Percentiles rank a stretch among this genome's conserved stretches.
phyloP scores from a whole-genome alignment of 1,284 basidiomycete genomes.

The Lentinula novae-zelandiae region DNA sequence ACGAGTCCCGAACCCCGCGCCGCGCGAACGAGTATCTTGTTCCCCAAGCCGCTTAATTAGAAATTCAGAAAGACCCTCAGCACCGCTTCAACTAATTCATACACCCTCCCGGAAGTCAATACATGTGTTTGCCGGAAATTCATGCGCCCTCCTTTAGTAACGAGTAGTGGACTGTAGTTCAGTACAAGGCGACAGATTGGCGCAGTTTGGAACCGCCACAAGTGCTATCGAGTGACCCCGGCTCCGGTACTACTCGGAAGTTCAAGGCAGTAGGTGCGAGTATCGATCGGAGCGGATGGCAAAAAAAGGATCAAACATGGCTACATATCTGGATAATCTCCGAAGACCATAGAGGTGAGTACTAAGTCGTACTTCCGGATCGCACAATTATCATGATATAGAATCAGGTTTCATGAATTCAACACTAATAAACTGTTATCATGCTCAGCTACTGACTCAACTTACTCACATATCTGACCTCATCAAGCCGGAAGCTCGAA shows the following conservation, averaged over 20 bases:
- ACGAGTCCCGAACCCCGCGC: no score
- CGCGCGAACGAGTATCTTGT: no score
- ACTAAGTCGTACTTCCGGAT: no score
- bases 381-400: no score
- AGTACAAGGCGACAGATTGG: neutral
- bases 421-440: no score
- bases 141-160: neutral
- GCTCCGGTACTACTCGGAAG: neutral
- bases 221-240: neutral
- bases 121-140: neutral
- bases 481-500: no score
- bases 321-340: neutral
- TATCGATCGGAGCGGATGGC: slow-evolving; percentile 2
- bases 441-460: no score
- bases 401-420: no score
- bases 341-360: neutral
- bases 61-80: neutral
- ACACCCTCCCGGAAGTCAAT: neutral
- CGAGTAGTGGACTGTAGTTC: neutral
- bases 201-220: neutral
- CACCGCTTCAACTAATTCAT: neutral
- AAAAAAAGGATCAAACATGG: neutral
- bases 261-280: neutral
- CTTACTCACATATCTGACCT: no score
- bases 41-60: neutral